These are phyloP conservation scores for Candida nemodendra DNA, from an alignment of 805 yeast species.

Conservation along the genomic window DNA sequence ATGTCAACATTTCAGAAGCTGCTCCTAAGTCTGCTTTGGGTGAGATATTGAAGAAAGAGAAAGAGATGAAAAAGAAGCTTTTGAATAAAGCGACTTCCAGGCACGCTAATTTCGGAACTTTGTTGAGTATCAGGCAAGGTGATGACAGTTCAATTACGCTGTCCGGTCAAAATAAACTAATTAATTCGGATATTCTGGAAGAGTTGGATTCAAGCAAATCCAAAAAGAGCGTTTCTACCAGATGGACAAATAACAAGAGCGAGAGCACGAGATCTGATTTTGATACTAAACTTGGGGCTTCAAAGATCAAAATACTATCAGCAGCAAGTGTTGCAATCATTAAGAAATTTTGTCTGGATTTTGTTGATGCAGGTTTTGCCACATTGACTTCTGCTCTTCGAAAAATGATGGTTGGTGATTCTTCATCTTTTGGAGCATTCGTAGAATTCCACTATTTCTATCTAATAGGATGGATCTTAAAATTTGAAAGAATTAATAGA, in stretches of 20 bases:
- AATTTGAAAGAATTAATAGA: slow-evolving; percentile 51
- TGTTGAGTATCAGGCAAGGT: slow-evolving; percentile 66
- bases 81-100: slow-evolving; percentile 38
- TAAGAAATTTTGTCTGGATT: slow-evolving; percentile 49
- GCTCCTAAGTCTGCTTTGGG: slow-evolving; percentile 35
- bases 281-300: slow-evolving; percentile 26
- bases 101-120: slow-evolving; percentile 89
- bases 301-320: slow-evolving; percentile 30
- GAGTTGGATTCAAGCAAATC: slow-evolving; percentile 64
- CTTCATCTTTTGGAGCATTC: slow-evolving; percentile 33
- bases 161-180: slow-evolving; percentile 60
- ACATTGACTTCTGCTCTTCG: slow-evolving; percentile 55
- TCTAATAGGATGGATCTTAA: slow-evolving; percentile 72
- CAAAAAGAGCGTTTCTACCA: slow-evolving; percentile 47
- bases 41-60: slow-evolving; percentile 60
- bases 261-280: slow-evolving; percentile 30
- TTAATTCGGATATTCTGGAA: slow-evolving; percentile 48
- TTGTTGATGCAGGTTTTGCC: slow-evolving; percentile 75
- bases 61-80: slow-evolving; percentile 40
- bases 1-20: background rate
- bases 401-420: slow-evolving; percentile 21
- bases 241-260: slow-evolving; percentile 13
- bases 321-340: slow-evolving; percentile 33
- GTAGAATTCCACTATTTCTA: slow-evolving; percentile 50
- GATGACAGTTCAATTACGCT: slow-evolving; percentile 60